phyloP scores from a whole-genome alignment of 2,329 filamentous ascomycete species.

The Didymosphaeria variabile region DNA sequence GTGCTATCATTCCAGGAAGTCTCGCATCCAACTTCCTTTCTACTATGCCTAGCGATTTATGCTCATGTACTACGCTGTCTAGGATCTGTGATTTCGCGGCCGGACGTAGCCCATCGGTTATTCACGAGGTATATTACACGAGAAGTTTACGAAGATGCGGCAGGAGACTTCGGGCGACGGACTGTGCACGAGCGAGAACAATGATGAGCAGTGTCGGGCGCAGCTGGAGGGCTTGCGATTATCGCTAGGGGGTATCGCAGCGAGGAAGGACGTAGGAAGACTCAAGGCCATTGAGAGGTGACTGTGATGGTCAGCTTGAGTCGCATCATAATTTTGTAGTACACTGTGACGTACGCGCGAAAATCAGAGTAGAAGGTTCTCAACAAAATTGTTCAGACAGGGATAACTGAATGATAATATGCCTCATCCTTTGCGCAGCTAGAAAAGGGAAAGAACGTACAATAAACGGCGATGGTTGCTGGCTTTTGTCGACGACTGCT shows the following conservation, averaged over 20 bases:
- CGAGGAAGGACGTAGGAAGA: background rate
- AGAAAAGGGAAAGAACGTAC: conserved; percentile 68
- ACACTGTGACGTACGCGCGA: conserved; percentile 55
- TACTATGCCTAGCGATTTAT: too few species aligned
- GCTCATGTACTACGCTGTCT: too few species aligned
- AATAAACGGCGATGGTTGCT: conserved; percentile 98
- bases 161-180: too few species aligned
- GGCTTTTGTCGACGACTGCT: conserved; percentile 68
- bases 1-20: too few species aligned
- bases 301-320: conserved; percentile 65
- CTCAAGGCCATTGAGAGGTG: conserved; percentile 73
- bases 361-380: conserved; percentile 80
- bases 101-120: too few species aligned
- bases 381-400: conserved; percentile 97
- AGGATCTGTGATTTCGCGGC: too few species aligned
- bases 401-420: conserved; percentile 70
- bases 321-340: conserved; percentile 31
- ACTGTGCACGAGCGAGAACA: too few species aligned
- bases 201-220: too few species aligned
- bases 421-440: conserved; percentile 69
- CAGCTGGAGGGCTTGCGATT: too few species aligned
- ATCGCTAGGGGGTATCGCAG: background rate
- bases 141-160: too few species aligned
- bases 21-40: too few species aligned
- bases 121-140: too few species aligned